These are phyloP conservation scores for Lizonia empirigonia DNA, from an alignment of 2,329 filamentous ascomycete genomes.

Conservation along the genomic window DNA sequence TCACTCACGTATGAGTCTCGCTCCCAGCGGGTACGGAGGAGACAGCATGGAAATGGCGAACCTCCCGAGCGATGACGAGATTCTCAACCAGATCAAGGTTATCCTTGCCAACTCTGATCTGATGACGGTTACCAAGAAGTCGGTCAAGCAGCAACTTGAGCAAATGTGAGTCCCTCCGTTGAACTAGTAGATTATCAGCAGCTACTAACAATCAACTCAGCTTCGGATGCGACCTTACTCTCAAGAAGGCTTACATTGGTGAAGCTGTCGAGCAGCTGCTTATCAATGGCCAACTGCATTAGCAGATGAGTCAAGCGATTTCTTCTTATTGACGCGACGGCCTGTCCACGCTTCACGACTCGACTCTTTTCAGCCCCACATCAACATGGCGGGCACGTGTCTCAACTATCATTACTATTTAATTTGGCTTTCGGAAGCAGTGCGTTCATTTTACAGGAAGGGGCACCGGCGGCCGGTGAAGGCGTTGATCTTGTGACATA, in stretches of 20 bases:
- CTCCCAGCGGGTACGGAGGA: conserved; percentile 59
- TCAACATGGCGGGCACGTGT: conserved; percentile 10
- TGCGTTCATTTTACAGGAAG: conserved; percentile 5
- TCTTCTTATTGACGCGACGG: conserved; percentile 5
- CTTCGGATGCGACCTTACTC: conserved; percentile 84
- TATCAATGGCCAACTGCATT: conserved; percentile 17
- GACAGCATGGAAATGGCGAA: conserved; percentile 70
- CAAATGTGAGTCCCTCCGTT: conserved; percentile 57
- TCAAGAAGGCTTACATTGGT: conserved; percentile 85
- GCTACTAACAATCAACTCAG: conserved; percentile 32
- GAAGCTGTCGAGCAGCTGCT: conserved; percentile 42
- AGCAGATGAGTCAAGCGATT: background rate
- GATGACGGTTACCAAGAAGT: conserved; percentile 99
- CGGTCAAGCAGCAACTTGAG: conserved; percentile 92
- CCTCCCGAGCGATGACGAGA: conserved; percentile 84
- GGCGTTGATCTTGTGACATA: conserved; percentile 11
- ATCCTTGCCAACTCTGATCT: conserved; percentile 90
- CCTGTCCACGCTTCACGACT: conserved; percentile 16
- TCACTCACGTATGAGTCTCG: conserved; percentile 58
- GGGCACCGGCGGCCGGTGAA: conserved; percentile 7
- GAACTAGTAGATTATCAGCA: background rate
- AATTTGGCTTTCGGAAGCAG: conserved; percentile 7
- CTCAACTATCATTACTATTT: conserved; percentile 18
- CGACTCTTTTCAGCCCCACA: conserved; percentile 9
- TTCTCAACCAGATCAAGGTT: conserved; percentile 92